Evolutionary conservation across 129 eudicot genomes (phyloP), one percentile per base, ranked within the genome.

Genomic region (Oenanthe sinensis): DNA sequence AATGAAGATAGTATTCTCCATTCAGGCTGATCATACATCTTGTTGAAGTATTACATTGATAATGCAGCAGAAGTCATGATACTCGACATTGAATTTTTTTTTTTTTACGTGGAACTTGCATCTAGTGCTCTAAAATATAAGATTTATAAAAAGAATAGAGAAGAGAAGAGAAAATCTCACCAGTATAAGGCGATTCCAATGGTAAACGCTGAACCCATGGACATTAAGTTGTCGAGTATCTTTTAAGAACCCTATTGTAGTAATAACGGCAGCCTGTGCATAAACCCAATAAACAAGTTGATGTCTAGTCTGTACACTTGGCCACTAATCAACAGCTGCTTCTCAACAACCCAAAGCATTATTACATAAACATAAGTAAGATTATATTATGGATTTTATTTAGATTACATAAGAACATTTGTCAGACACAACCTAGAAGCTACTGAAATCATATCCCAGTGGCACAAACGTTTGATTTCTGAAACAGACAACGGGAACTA

Each of bases 171-270:
- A 28, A 4, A 36, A 13, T 12, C 43, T 88, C 75, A 94, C 98
- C 98, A 94, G 83, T 82, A 94, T 91, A 52, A 94, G 82, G 60
- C 98, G 95, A 83, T 94, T 94, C 88, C 90, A 91, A 85, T 94
- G 97, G 89, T 94, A 94, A 74, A 94, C 90, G 76, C 87, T 91
- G 78, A 94, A 94, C 58, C 98, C 98, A 82, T 94, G 98, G 75
- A 91, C 79, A 81, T 85, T 85, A 22, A 91, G 89, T 26, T 74
- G 70, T 54, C 96, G 98, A 70, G 97, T 97, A 77, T 94, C 98
- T 86, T 94, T 94, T 24, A 91, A 76, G 78, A 94, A 94, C 74
- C 98, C 98, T 77, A 94, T 91, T 14, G 98, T 88, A 26, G 98
- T 94, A 81, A 91, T 36, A 20, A 91, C 87, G 45, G 80, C 55